Conservation (phyloP, 108 stramenopile genomes). For the Pseudonitzschia multistriata region DNA sequence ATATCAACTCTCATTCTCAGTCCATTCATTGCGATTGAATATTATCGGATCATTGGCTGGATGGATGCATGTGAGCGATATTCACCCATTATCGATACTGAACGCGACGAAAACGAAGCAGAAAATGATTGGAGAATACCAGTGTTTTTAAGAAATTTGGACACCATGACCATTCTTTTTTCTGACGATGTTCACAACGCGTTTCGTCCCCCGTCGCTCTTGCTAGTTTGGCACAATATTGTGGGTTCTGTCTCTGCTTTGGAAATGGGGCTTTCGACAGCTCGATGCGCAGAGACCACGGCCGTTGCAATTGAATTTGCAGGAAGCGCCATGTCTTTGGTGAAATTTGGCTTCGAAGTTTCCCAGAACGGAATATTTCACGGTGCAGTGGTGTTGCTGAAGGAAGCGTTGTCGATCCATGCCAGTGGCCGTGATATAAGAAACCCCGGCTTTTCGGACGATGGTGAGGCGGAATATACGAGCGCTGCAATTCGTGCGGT, state of each 20-base stretch:
- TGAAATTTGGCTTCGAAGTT: conserved; percentile 35
- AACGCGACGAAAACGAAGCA: not conserved
- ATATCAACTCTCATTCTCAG: conserved; percentile 19
- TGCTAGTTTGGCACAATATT: conserved; percentile 45
- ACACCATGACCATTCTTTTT: conserved; percentile 42
- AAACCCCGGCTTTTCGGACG: not conserved
- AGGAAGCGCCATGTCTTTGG: conserved; percentile 36
- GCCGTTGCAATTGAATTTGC: conserved; percentile 44
- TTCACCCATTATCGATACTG: not conserved
- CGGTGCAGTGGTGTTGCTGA: conserved; percentile 26
- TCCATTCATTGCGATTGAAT: conserved; percentile 37
- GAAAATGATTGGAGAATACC: conserved; percentile 22
- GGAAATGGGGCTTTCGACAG: conserved; percentile 43
- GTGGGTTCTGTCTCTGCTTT: conserved; percentile 35
- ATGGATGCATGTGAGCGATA: conserved; percentile 21
- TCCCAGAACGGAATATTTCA: conserved; percentile 32
- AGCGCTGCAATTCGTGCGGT: conserved; percentile 29
- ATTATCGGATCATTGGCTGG: conserved; percentile 31
- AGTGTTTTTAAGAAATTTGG: conserved; percentile 7
- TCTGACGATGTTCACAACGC: conserved; percentile 22
- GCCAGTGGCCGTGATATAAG: not conserved
- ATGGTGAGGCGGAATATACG: conserved; percentile 23
- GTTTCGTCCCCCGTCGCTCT: conserved; percentile 18
- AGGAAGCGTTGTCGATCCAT: conserved; percentile 21
- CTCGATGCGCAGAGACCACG: conserved; percentile 43